Base-by-base conservation (phyloP, 78 protist species). In the Chrysochromulina parva region DNA sequence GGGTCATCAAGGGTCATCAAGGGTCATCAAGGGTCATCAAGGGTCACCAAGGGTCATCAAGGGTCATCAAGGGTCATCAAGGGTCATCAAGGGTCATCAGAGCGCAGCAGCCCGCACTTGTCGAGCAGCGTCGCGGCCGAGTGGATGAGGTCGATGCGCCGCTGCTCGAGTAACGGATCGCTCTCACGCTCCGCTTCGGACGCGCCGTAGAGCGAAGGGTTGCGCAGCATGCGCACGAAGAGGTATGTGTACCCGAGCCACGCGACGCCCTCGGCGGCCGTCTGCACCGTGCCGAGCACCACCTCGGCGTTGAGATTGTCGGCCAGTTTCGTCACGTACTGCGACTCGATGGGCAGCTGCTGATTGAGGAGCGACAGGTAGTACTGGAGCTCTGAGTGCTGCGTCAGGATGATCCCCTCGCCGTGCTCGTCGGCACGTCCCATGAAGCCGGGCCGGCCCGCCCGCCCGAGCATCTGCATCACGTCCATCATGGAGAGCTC, bases 381-480 rank as follows among this genome's bases (percentile, higher is more conserved):
- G 95, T 91, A 95, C 89, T 93, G 97, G 53, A 99, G 92, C 88
- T 98, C 99, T 0, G 78, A 54, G 86, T 97, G 99, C 22, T 93
- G 59, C 28, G 95, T 93, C 14, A 99, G 97, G 84, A 99, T 95
- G 88, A 97, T 94, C 60, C 98, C 99, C 53, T 97, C 99, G 76
- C 99, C 99, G 5, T 59, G n/a, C 5, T 87, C 94, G 90, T 98
- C 99, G 53, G 82, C 82, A n/a, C 82, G 82, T 17, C 26, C 26
- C 19, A 74, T 19, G 89, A 73, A 97, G 80, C 95, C 98, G 55
- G 99, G 99, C 28, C 99, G 96, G n/a, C 99, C 99, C 2, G 99
- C 99, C 48, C 99, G 97, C 13, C 99, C 99, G 26, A 99, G 6
- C 99, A 99, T 98, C 95, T 99, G 99, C 93, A 98, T 88, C 50